Evolutionary conservation across 305 asterid species (phyloP).

Genomic region (Fraxinus latifolia): DNA sequence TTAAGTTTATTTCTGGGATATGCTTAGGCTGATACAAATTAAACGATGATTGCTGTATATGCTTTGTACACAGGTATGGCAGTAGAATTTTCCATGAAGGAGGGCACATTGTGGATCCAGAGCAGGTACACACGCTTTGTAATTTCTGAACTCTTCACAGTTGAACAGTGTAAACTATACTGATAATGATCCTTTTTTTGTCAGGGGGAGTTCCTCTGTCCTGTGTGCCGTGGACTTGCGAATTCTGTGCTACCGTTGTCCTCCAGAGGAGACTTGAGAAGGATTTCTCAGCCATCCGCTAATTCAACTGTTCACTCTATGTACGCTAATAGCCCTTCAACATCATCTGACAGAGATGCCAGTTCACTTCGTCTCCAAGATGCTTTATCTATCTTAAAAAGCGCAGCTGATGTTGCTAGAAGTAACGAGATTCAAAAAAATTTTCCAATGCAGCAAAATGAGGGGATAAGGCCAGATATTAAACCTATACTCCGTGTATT

Average conservation of each 20-base stretch:
- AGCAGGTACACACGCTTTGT: slow-evolving; percentile 57
- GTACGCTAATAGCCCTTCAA: slow-evolving; percentile 34
- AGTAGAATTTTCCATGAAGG: slow-evolving; percentile 92
- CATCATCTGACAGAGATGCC: slow-evolving; percentile 31
- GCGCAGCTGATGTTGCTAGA: slow-evolving; percentile 59
- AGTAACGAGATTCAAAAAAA: slow-evolving; percentile 43
- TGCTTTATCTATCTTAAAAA: slow-evolving; percentile 58
- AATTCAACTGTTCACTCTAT: slow-evolving; percentile 25
- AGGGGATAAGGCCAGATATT: slow-evolving; percentile 47
- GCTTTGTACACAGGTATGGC: slow-evolving; percentile 42
- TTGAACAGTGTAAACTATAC: slow-evolving; percentile 16
- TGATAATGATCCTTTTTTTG: slow-evolving; percentile 25
- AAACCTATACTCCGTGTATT: slow-evolving; percentile 55
- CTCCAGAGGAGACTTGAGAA: slow-evolving; percentile 40
- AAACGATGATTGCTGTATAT: neutral
- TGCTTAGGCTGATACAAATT: neutral
- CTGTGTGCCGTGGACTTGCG: slow-evolving; percentile 94
- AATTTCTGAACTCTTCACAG: slow-evolving; percentile 12
- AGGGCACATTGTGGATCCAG: slow-evolving; percentile 90
- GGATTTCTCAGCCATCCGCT: slow-evolving; percentile 31
- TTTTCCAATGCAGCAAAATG: slow-evolving; percentile 44
- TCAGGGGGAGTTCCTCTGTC: slow-evolving; percentile 98
- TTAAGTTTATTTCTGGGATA: slow-evolving; percentile 11
- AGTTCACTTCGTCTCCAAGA: slow-evolving; percentile 47
- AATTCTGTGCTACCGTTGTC: slow-evolving; percentile 69